Evolutionary conservation across 208 protist species (phyloP).

Genomic region (Strigomonas culicis): DNA sequence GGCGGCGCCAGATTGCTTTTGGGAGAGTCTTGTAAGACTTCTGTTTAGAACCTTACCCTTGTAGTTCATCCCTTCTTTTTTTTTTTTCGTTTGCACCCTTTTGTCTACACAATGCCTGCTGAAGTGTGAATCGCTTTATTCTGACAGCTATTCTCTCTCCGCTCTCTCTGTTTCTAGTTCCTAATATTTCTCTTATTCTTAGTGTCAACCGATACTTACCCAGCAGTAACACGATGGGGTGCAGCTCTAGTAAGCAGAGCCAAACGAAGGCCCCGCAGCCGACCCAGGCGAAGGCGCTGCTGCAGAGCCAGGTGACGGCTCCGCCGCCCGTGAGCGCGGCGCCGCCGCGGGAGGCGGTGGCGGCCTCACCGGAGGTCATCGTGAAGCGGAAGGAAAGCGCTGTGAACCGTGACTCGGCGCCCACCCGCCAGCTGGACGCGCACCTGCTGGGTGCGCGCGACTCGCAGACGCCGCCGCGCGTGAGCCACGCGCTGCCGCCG

Average conservation of each 20-base stretch:
- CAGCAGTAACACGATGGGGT: slow-evolving; percentile 25
- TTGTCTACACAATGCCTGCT: background rate
- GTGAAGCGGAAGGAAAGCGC: background rate
- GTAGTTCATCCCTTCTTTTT: slow-evolving; percentile 5
- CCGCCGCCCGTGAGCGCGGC: too few species aligned
- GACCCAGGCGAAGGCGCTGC: background rate
- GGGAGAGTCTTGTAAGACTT: background rate
- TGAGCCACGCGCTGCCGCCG: background rate
- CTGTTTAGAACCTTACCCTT: too few species aligned
- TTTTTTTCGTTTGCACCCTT: slow-evolving; percentile 13
- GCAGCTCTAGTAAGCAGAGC: slow-evolving; percentile 30
- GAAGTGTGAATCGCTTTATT: background rate
- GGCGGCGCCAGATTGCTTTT: background rate
- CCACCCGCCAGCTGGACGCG: too few species aligned
- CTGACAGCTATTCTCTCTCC: background rate
- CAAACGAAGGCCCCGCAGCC: slow-evolving; percentile 12
- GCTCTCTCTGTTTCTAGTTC: background rate
- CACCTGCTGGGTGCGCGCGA: background rate
- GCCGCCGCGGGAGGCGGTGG: background rate
- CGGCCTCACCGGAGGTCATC: background rate
- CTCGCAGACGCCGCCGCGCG: background rate
- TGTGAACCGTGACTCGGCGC: too few species aligned
- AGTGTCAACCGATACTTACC: background rate
- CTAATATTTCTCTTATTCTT: background rate
- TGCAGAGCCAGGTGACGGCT: background rate